Base-by-base conservation (phyloP, 306 rosid species). In the Fragaria nilgerrensis region DNA sequence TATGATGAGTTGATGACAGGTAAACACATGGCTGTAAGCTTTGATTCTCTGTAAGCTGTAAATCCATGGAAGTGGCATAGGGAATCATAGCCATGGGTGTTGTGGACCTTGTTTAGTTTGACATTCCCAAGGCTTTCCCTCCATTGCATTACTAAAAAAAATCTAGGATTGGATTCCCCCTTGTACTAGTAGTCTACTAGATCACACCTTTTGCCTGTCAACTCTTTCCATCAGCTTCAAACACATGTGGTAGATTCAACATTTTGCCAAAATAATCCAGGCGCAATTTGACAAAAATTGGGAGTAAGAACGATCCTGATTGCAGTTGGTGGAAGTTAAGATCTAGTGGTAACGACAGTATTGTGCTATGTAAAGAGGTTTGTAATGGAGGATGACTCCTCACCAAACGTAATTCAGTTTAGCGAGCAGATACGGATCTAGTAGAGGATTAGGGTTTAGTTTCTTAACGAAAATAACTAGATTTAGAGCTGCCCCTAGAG, bases 31-130 rank as follows among this genome's bases (percentile, higher is more conserved):
- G 23, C 73, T 73, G 72, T 9, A 49, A 62, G 39, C 41, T 62
- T 62, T 62, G 36, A 49, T 25, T 45, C 55, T 29, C 1, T 75
- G 58, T n/a, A 55, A 74, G 77, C 77, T 56, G 48, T 58, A 61
- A 69, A 50, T 62, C 56, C 73, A 49, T 72, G 17, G 23, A 78
- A 72, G 77, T 71, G 43, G 41, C 61, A 7, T 10, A 11, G 52
- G 55, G 72, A 72, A 62, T 48, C 82, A 32, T 8, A 39, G 13
- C 68, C 43, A 74, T 74, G 69, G 69, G 27, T 19, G 7, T 23
- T 47, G 70, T 62, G 59, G 78, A 45, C 70, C 70, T 75, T 25
- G 10, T 37, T 72, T 48, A 34, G 27, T 61, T 6, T 59, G 77
- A 78, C 56, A 62, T 39, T 72, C 65, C 77, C 68, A 72, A 63